Evolutionary conservation across 768 basidiomycete genomes (phyloP), one percentile per base, ranked within the genome.

Genomic region (Macrolepiota albuminosa): DNA sequence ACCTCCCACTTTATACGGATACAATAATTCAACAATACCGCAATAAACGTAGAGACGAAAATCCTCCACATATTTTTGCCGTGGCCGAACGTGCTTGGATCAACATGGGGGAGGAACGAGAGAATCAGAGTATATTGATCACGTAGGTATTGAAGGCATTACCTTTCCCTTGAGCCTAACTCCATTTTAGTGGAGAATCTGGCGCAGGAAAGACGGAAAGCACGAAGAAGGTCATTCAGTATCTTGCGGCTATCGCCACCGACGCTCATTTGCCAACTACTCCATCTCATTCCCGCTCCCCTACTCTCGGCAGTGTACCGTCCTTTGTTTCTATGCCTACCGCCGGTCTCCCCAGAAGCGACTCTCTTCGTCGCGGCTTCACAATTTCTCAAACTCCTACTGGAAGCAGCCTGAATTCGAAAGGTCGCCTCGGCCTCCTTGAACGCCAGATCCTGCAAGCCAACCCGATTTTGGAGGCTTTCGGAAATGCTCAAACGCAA

Each of bases 151-250:
- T 34, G 11, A 54, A 40, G 46, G 31, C 47, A 42, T 37, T 26
- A 18, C n/a, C 54, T 40, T 56, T 18, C 42, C 24, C 57, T 39
- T 56, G 51, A 29, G 14, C 60, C 63, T 67, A 10, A 69, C 46
- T 47, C 49, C 18, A 37, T 24, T 48, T 0, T 66, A 97, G 95
- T 9, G 97, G 97, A 46, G 97, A 99, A 79, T 98, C 97, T 8
- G 97, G 97, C 39, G 97, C 97, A 4, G 97, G 97, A 47, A 99
- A 98, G 80, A 99, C 97, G 2, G 97, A 98, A 71, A 98, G 96
- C 75, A 92, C 91, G 14, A 98, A 99, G 82, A 98, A 98, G 70
- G 96, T 98, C 68, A 99, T 99, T 57, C 97, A 98, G 72, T 99
- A 98, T 74, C 85, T 99, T 45, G 96, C 97, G 0, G 93, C 97